A percentile compares a stretch with the other conserved stretches of the same genome.
Evolutionary conservation across 225 moss, liverwort and hornwort genomes (phyloP).

Genomic region (Sphagnum contortum): DNA sequence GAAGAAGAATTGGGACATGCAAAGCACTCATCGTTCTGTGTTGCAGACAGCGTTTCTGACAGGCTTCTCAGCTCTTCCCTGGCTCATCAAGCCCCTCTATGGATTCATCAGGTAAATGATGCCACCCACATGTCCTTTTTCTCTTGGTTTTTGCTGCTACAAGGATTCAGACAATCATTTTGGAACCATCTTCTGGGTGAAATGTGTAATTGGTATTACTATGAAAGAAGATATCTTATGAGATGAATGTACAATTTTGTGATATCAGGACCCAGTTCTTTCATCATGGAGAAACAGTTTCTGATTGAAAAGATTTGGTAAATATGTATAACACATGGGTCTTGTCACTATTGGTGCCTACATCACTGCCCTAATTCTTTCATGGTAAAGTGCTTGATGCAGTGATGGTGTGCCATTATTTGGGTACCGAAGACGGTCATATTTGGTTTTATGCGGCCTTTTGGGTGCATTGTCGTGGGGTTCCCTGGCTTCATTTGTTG

Average conservation of each 20-base stretch:
- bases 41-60: slow-evolving; percentile 55
- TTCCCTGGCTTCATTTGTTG: slow-evolving; percentile 37
- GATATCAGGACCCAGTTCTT: not conserved
- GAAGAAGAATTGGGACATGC: not conserved
- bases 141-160: not conserved
- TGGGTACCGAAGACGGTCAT: slow-evolving; percentile 63
- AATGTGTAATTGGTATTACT: too few species aligned
- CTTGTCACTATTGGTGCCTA: not conserved
- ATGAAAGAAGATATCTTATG: not conserved
- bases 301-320: too few species aligned
- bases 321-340: not conserved
- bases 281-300: too few species aligned
- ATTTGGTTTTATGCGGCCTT: slow-evolving; percentile 57
- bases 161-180: not conserved
- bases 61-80: slow-evolving; percentile 52
- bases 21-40: not conserved
- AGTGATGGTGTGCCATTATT: slow-evolving; percentile 63
- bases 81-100: slow-evolving; percentile 61
- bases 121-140: not conserved
- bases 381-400: not conserved
- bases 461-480: slow-evolving; percentile 56
- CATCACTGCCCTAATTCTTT: too few species aligned
- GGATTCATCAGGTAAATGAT: slow-evolving; percentile 53
- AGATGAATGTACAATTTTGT: slow-evolving; percentile 3
- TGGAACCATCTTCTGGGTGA: not conserved